Evolutionary conservation across 169 alveolate species (phyloP), one percentile per base, ranked within the genome.

Genomic region (Besnoitia besnoiti): DNA sequence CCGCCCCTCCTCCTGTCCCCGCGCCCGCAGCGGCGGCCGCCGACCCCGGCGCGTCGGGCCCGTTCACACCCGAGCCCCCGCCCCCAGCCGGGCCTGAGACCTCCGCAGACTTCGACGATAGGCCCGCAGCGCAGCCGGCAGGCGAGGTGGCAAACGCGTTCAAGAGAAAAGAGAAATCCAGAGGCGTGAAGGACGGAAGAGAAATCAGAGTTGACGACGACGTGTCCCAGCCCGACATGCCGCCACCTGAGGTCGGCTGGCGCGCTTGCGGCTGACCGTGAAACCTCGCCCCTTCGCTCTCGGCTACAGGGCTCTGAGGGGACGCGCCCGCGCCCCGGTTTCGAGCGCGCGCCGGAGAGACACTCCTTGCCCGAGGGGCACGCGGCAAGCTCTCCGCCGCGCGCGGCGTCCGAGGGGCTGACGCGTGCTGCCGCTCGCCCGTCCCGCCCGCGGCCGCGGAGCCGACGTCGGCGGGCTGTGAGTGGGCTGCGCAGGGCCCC

Each of bases 171-270:
- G 82, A 73, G 46, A 73, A 73, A 16, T 73, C 46, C 39, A 73
- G 82, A 10, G 82, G 82, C 82, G 82, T 73, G 2, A 42, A 73
- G 44, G n/a, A 3, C 16, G 82, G 82, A 1, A 73, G 24, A n/a
- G 82, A 73, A n/a, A 73, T 42, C 5, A n/a, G 39, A 19, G 82
- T 19, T 16, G 82, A 19, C 16, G 82, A 73, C 39, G 82, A 73
- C 33, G 82, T 8, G 82, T 73, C 82, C 82, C 82, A 73, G 82
- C 46, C 46, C 8, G 82, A 7, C 82, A 73, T 73, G 2, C 67
- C 67, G 1, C 33, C n/a, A 16, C 67, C 67, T 55, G 67, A 5
- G 30, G 24, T n/a, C 7, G 67, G 3, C 67, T 3, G 67, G 30
- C 67, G 67, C n/a, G n/a, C n/a, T n/a, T n/a, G n/a, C n/a, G 67